These are phyloP conservation scores for Neurospora sp. DNA, from an alignment of 2,329 filamentous ascomycete genomes.

Conservation along the genomic window DNA sequence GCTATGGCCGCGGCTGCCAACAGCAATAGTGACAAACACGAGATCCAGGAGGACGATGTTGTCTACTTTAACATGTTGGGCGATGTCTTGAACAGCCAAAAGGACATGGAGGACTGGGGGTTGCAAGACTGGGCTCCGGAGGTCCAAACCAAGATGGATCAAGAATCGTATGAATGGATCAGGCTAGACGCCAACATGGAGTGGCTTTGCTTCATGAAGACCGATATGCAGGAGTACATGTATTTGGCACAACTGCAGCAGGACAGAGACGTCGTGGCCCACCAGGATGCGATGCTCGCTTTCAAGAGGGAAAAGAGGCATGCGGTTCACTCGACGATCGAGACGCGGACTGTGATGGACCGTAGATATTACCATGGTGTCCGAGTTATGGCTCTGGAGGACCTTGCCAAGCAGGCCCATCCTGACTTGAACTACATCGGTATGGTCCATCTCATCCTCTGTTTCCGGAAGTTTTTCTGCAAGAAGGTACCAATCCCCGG, in stretches of 20 bases:
- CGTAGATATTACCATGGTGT: slow-evolving; percentile 90
- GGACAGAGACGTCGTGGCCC: slow-evolving; percentile 91
- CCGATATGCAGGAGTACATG: slow-evolving; percentile 89
- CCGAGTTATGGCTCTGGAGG: slow-evolving; percentile 71
- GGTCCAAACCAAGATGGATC: slow-evolving; percentile 83
- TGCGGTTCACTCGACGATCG: slow-evolving; percentile 77
- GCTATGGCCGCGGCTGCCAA: slow-evolving; percentile 59
- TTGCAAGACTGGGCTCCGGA: slow-evolving; percentile 84
- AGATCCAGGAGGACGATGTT: slow-evolving; percentile 61
- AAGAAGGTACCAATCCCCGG: slow-evolving; percentile 31
- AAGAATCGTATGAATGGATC: slow-evolving; percentile 98
- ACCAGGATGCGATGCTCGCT: slow-evolving; percentile 66
- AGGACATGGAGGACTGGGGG: slow-evolving; percentile 76
- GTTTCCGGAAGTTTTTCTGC: slow-evolving; percentile 84
- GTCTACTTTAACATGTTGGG: slow-evolving; percentile 84
- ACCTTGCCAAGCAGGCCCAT: slow-evolving; percentile 64
- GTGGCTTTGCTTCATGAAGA: slow-evolving; percentile 81
- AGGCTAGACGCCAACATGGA: slow-evolving; percentile 97
- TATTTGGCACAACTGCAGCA: slow-evolving; percentile 95
- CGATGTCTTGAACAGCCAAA: slow-evolving; percentile 74
- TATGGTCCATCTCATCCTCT: slow-evolving; percentile 71
- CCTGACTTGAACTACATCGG: slow-evolving; percentile 67
- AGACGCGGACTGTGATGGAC: slow-evolving; percentile 84
- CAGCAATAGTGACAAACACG: slow-evolving; percentile 48
- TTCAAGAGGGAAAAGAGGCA: slow-evolving; percentile 59